These are phyloP conservation scores for Saccharum spontaneum DNA, from an alignment of 176 grass and related monocot species.

Conservation along the genomic window DNA sequence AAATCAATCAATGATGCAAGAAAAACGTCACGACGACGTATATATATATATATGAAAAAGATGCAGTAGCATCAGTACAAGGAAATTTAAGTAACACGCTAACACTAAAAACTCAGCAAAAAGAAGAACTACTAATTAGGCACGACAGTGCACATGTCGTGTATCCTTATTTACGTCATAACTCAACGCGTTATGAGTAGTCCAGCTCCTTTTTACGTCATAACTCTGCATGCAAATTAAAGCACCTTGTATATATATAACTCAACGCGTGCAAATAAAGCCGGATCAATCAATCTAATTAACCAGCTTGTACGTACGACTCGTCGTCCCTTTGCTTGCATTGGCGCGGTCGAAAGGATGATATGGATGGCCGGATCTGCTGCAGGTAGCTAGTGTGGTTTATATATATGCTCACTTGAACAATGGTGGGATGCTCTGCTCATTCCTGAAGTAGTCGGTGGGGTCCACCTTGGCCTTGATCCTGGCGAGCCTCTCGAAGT, in stretches of 20 bases:
- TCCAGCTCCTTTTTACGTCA: background rate
- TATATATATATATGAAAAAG: no score
- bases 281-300: background rate
- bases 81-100: background rate
- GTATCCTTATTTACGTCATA: background rate
- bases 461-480: constrained; percentile 48
- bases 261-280: background rate
- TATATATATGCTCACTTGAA: background rate
- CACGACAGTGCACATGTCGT: background rate
- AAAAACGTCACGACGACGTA: background rate
- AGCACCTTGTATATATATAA: background rate
- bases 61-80: background rate
- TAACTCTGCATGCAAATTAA: background rate
- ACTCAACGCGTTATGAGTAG: no score
- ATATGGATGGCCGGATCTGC: background rate
- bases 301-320: background rate
- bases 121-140: background rate
- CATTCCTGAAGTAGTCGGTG: constrained; percentile 54
- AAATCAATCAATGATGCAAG: background rate
- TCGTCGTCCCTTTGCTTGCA: background rate
- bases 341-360: background rate
- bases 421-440: constrained; percentile 55
- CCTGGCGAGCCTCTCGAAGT: constrained; percentile 42
- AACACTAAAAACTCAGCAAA: background rate
- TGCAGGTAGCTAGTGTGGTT: background rate